These are phyloP conservation scores for Capsicum baccatum DNA, from an alignment of 257 asterid genomes.

Conservation along the genomic window DNA sequence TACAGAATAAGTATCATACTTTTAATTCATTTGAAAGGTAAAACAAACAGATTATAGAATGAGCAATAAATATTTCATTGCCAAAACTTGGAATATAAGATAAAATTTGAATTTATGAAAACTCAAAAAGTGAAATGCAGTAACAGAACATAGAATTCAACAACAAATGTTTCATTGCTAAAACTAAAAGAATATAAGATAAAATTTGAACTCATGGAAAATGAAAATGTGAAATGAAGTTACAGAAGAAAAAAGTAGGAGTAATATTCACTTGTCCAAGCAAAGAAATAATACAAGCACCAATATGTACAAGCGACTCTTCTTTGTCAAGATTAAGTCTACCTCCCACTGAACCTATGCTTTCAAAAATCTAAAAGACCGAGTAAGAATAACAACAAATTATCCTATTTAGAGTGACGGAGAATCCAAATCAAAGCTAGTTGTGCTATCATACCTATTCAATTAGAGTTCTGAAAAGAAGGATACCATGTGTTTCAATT, in stretches of 20 bases:
- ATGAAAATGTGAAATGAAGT: too few species aligned
- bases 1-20: background rate
- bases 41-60: background rate
- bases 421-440: conserved; percentile 26
- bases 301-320: conserved; percentile 98
- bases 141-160: too few species aligned
- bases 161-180: too few species aligned
- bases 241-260: background rate
- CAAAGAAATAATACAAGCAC: conserved; percentile 97
- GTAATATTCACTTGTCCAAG: conserved; percentile 86
- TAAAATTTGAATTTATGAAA: too few species aligned
- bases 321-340: conserved; percentile 98
- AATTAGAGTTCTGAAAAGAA: conserved; percentile 47
- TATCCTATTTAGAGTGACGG: background rate
- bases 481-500: too few species aligned
- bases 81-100: background rate
- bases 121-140: too few species aligned
- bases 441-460: conserved; percentile 69
- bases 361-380: conserved; percentile 79
- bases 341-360: conserved; percentile 99
- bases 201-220: too few species aligned
- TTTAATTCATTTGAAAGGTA: background rate
- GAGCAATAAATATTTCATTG: background rate
- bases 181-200: too few species aligned
- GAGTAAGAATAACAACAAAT: conserved; percentile 22